phyloP scores from a whole-genome alignment of 306 rosid species.

The Cucumis cinereus region DNA sequence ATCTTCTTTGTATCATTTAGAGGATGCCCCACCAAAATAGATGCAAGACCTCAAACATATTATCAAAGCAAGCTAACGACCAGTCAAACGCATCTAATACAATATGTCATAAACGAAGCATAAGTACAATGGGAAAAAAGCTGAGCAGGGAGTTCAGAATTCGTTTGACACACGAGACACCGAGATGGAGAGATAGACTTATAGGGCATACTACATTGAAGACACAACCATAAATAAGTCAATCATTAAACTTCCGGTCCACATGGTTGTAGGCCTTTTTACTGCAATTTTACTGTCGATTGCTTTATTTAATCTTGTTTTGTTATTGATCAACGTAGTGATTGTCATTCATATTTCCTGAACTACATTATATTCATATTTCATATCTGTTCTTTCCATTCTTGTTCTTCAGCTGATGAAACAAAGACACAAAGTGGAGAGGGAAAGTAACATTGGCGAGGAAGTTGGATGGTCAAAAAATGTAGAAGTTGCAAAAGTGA shows the following conservation, averaged over 20 bases:
- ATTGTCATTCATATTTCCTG: background rate
- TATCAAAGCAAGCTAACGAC: too few species aligned
- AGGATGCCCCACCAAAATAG: too few species aligned
- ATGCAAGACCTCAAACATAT: too few species aligned
- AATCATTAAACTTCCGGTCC: background rate
- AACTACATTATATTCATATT: background rate
- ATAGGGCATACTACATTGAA: background rate
- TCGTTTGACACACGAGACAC: too few species aligned
- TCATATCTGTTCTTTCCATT: background rate
- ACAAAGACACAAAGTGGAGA: conserved; percentile 95
- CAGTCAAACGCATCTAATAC: too few species aligned
- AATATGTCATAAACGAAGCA: too few species aligned
- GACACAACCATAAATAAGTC: background rate
- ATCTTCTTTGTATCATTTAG: too few species aligned
- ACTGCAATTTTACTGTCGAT: background rate
- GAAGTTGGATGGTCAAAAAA: conserved; percentile 95
- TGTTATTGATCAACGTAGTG: background rate
- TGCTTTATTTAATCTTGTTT: background rate
- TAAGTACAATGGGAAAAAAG: too few species aligned
- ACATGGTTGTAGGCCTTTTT: background rate
- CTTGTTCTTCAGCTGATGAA: conserved; percentile 74
- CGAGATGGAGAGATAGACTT: too few species aligned
- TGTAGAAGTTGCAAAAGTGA: conserved; percentile 72
- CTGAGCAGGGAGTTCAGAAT: too few species aligned
- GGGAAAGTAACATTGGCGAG: conserved; percentile 64